Percentiles rank a stretch among this genome's conserved stretches.
phyloP scores from a whole-genome alignment of 768 basidiomycete species.

The Serendipita indica region DNA sequence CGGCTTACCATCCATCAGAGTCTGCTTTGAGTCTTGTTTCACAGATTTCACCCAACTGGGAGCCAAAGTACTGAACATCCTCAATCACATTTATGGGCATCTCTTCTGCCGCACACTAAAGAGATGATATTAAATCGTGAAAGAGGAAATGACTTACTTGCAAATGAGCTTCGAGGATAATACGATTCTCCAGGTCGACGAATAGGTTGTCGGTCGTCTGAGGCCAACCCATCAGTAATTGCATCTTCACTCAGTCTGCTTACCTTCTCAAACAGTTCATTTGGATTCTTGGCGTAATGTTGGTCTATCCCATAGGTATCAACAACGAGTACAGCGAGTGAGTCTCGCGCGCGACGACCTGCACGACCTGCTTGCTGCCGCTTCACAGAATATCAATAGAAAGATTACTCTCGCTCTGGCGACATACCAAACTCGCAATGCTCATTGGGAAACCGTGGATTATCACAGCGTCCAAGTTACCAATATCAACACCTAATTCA shows the following conservation, averaged over 20 bases:
- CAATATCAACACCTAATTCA: constrained; percentile 85
- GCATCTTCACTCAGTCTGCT: not conserved
- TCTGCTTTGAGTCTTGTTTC: constrained; percentile 45
- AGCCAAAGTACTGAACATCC: constrained; percentile 63
- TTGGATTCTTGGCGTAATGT: constrained; percentile 54
- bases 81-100: constrained; percentile 52
- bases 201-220: constrained; percentile 41
- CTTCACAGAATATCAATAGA: constrained; percentile 25
- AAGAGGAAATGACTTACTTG: constrained; percentile 25
- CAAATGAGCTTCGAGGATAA: constrained; percentile 69
- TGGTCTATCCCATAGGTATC: constrained; percentile 57
- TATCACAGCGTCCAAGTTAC: constrained; percentile 74
- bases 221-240: no score
- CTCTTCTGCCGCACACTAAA: constrained; percentile 59
- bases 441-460: constrained; percentile 69
- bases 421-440: constrained; percentile 63
- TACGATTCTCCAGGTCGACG: constrained; percentile 56
- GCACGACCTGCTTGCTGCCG: constrained; percentile 83
- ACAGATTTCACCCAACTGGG: constrained; percentile 42
- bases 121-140: not conserved
- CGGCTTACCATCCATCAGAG: constrained; percentile 59
- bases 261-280: constrained; percentile 48
- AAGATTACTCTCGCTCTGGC: not conserved
- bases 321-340: constrained; percentile 58
- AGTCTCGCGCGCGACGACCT: constrained; percentile 65